Conservation (phyloP, 148 eudicot genomes). For the Amaranthus cruentus region DNA sequence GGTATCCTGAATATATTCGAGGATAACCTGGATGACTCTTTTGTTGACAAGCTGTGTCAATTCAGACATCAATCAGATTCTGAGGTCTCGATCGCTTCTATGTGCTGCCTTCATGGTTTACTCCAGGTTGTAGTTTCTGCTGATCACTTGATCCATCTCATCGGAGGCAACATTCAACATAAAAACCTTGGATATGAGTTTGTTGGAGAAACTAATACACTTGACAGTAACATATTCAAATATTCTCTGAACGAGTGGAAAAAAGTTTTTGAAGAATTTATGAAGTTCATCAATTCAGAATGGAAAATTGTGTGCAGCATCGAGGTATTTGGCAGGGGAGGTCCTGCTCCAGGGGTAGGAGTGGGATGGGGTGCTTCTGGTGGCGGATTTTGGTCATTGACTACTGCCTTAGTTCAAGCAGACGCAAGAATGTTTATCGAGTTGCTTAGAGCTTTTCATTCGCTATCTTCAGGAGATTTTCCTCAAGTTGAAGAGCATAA, state of each 20-base stretch:
- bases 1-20: conserved; percentile 41
- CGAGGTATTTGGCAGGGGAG: conserved; percentile 86
- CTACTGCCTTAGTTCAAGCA: conserved; percentile 50
- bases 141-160: conserved; percentile 52
- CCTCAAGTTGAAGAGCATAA: conserved; percentile 34
- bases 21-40: conserved; percentile 30
- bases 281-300: conserved; percentile 41
- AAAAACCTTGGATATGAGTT: conserved; percentile 12
- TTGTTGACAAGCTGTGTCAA: conserved; percentile 45
- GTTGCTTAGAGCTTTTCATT: conserved; percentile 44
- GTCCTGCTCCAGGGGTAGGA: conserved; percentile 95
- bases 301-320: conserved; percentile 43
- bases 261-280: conserved; percentile 36
- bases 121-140: conserved; percentile 45
- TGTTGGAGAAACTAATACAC: conserved; percentile 38
- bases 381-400: conserved; percentile 81
- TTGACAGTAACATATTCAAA: conserved; percentile 50
- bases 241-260: conserved; percentile 40
- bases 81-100: conserved; percentile 61
- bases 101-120: conserved; percentile 59
- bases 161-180: conserved; percentile 26
- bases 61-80: conserved; percentile 45
- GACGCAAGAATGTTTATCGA: conserved; percentile 54
- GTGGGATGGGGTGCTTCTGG: conserved; percentile 83
- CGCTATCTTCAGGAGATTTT: conserved; percentile 22